These are phyloP conservation scores for Quercus bicolor DNA, from an alignment of 306 rosid genomes.

Conservation along the genomic window DNA sequence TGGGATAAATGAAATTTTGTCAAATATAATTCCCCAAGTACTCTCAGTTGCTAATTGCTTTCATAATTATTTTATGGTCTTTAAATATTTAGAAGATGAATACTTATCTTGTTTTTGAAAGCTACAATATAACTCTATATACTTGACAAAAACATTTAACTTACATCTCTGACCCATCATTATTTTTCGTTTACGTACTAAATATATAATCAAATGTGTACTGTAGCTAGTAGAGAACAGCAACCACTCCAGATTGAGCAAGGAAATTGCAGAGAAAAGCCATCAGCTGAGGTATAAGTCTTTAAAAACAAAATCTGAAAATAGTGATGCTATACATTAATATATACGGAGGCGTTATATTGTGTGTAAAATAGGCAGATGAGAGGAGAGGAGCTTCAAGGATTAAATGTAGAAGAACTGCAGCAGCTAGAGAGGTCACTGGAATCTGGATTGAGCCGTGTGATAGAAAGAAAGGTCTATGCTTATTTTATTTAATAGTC, in stretches of 20 bases:
- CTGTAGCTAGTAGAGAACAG: conserved; percentile 80
- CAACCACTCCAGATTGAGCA: conserved; percentile 53
- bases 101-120: not conserved
- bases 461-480: conserved; percentile 65
- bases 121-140: too few species aligned
- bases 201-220: not conserved
- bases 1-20: too few species aligned
- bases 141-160: not conserved
- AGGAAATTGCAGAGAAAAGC: conserved; percentile 73
- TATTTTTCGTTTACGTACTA: not conserved
- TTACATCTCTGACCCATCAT: not conserved
- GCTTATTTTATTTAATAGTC: not conserved
- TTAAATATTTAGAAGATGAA: not conserved
- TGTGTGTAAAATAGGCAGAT: conserved; percentile 50
- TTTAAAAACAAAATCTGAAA: not conserved
- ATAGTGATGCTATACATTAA: not conserved
- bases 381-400: conserved; percentile 95
- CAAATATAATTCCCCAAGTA: not conserved
- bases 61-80: not conserved
- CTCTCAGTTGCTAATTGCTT: not conserved
- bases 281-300: conserved; percentile 58
- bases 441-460: conserved; percentile 71
- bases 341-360: not conserved
- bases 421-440: conserved; percentile 73
- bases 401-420: conserved; percentile 61